Evolutionary conservation across 2,329 filamentous ascomycete genomes (phyloP), one percentile per base, ranked within the genome.

Genomic region (Dactylella cylindrospora): DNA sequence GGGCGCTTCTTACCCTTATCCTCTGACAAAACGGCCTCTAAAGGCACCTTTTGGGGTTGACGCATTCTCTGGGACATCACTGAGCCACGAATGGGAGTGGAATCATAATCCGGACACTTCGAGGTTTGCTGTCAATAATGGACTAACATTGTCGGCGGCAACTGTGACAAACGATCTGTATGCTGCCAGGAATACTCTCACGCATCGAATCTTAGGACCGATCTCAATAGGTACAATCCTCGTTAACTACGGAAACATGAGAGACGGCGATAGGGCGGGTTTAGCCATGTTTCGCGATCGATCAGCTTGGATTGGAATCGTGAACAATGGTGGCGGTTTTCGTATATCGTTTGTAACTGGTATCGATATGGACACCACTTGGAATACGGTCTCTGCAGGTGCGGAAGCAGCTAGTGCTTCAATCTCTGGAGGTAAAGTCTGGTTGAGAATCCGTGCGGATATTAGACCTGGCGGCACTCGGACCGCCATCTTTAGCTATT

Each of bases 81-180:
- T 83, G 0, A 69, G 72, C 5, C 72, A 74, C 0, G 71, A 75
- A 1, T 83, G 78, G 78, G 80, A 83, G 68, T 83, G 80, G 80
- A 84, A 83, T 67, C 80, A 83, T 65, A 82, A 83, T 68, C 80
- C 80, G 0, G 79, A 83, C 51, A 73, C 70, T 0, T 71, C 69
- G 7, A 76, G 75, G 6, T 83, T 71, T 66, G 68, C 67, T 1
- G 71, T 80, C 8, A 69, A 72, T 32, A 71, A 75, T 23, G 76
- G 77, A 1, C 1, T 71, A 69, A 64, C 59, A 7, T 25, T 64
- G 19, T 39, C 33, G 5, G 60, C 59, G 3, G 59, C 53, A 28
- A 64, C 59, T 5, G 52, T 64, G 8, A 64, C 59, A 6, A 39
- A 33, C 3, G 46, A 64, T 36, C 17, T 64, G 12, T 78, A 74